These are phyloP conservation scores for Gossypium thurberi DNA, from an alignment of 345 rosid species.

Conservation along the genomic window DNA sequence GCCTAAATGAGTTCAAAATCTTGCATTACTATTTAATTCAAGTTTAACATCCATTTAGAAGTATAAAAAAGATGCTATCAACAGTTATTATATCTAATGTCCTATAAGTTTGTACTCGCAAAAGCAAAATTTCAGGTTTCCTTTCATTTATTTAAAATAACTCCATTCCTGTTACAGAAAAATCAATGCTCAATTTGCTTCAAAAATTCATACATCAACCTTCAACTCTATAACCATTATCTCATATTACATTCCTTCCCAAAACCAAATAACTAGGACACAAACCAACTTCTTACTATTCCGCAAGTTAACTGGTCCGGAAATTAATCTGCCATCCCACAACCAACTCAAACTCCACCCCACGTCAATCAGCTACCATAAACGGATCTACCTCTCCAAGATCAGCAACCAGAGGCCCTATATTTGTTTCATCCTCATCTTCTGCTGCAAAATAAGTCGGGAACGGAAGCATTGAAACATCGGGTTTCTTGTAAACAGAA, in stretches of 20 bases:
- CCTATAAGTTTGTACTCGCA: background rate
- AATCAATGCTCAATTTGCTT: conserved; percentile 1
- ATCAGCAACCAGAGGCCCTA: conserved; percentile 64
- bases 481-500: conserved; percentile 72
- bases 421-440: conserved; percentile 43
- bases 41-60: too few relatives aligned
- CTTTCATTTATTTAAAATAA: conserved; percentile 13
- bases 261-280: background rate
- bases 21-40: too few relatives aligned
- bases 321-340: background rate
- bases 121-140: background rate
- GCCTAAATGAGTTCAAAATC: too few relatives aligned
- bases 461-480: conserved; percentile 68
- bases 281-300: background rate
- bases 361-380: conserved; percentile 55
- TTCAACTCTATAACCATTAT: background rate
- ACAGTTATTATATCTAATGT: background rate
- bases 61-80: too few relatives aligned
- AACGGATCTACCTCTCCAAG: conserved; percentile 86
- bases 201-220: conserved; percentile 1
- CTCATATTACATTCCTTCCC: conserved; percentile 7
- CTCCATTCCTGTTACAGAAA: conserved; percentile 7
- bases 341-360: background rate
- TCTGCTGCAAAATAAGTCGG: conserved; percentile 67
- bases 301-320: background rate